These are phyloP conservation scores for Westerdykella ornata DNA, from an alignment of 2,329 filamentous ascomycete species.

Conservation along the genomic window DNA sequence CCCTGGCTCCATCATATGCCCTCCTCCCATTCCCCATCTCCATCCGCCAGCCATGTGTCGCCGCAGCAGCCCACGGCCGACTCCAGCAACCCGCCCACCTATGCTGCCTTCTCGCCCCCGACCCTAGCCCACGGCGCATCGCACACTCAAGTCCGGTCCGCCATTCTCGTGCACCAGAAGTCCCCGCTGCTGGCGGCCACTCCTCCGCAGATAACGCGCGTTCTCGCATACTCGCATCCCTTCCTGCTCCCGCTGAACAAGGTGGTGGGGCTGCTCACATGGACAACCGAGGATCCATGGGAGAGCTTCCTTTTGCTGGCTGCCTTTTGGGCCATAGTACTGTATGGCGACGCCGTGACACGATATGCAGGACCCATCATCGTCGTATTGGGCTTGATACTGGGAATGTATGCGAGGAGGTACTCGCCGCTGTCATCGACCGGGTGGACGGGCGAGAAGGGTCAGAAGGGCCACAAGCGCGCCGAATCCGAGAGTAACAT, in stretches of 20 bases:
- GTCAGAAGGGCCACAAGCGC: slow-evolving; percentile 41
- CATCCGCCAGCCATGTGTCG: slow-evolving; percentile 33
- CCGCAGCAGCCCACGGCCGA: slow-evolving; percentile 34
- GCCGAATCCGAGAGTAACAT: slow-evolving; percentile 54
- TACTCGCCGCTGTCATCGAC: slow-evolving; percentile 89
- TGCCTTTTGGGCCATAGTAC: slow-evolving; percentile 74
- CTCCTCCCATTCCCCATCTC: slow-evolving; percentile 29
- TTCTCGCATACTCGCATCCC: slow-evolving; percentile 90
- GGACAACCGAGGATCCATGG: slow-evolving; percentile 92
- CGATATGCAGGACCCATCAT: slow-evolving; percentile 77
- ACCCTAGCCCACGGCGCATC: slow-evolving; percentile 64
- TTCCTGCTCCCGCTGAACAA: slow-evolving; percentile 87
- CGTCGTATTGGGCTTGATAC: slow-evolving; percentile 69
- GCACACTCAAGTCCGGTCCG: slow-evolving; percentile 71
- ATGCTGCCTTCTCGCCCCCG: slow-evolving; percentile 82
- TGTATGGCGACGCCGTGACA: slow-evolving; percentile 82
- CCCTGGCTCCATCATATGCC: slow-evolving; percentile 39
- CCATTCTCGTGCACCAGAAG: slow-evolving; percentile 94
- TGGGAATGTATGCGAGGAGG: slow-evolving; percentile 85
- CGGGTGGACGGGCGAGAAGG: slow-evolving; percentile 61
- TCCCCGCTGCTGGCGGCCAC: slow-evolving; percentile 88
- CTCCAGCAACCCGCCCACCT: slow-evolving; percentile 57
- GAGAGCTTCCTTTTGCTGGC: slow-evolving; percentile 89
- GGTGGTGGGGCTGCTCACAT: slow-evolving; percentile 77
- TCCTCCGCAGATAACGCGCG: slow-evolving; percentile 87